Evolutionary conservation across 192 early-diverging fungal species (phyloP).

Genomic region (Spizellomyces sp.): DNA sequence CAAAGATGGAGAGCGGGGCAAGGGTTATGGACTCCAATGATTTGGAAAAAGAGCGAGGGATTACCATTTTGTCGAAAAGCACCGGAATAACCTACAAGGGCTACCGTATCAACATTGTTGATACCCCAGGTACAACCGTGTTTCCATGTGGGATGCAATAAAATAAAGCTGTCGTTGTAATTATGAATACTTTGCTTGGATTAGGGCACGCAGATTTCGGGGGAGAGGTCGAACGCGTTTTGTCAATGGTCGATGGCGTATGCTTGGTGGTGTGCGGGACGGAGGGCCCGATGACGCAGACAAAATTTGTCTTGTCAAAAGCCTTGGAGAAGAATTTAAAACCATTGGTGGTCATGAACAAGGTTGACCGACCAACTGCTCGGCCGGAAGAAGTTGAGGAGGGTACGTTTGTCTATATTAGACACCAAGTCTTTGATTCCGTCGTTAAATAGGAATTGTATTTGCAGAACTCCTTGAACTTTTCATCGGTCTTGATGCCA

Average conservation of each 20-base stretch:
- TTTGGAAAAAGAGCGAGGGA: constrained; percentile 84
- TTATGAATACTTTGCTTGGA: background rate
- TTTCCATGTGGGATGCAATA: background rate
- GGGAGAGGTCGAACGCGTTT: constrained; percentile 80
- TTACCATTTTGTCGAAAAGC: constrained; percentile 84
- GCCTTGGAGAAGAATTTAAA: constrained; percentile 68
- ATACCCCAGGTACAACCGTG: constrained; percentile 64
- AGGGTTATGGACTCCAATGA: constrained; percentile 85
- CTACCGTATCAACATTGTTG: constrained; percentile 85
- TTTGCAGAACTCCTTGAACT: constrained; percentile 72
- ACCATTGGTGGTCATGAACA: constrained; percentile 84
- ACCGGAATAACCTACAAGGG: constrained; percentile 74
- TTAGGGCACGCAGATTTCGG: constrained; percentile 31
- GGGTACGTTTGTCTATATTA: constrained; percentile 6
- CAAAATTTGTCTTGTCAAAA: constrained; percentile 84
- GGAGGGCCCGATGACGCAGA: constrained; percentile 90
- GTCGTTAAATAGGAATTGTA: background rate
- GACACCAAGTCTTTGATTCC: background rate
- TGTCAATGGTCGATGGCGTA: constrained; percentile 89
- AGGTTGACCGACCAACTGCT: constrained; percentile 77
- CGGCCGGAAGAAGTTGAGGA: constrained; percentile 79
- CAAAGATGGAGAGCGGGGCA: constrained; percentile 53
- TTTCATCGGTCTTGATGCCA: constrained; percentile 76
- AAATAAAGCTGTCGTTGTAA: background rate
- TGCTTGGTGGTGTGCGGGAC: constrained; percentile 83